These are phyloP conservation scores for Rhodotorula sp. DNA, from an alignment of 1,284 basidiomycete species.

Conservation along the genomic window DNA sequence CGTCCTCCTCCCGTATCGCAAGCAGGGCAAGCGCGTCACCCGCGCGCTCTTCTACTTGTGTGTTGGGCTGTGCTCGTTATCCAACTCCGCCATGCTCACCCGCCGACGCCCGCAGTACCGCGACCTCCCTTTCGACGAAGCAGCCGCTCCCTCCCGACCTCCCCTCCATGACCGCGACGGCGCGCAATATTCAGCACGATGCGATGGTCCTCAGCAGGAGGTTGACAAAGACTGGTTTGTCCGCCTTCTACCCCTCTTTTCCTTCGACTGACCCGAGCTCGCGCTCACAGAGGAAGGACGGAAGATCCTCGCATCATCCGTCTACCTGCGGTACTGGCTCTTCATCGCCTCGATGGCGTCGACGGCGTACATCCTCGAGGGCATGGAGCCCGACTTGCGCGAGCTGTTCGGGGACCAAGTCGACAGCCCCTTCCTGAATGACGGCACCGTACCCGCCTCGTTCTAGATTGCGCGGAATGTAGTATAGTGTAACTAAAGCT, in stretches of 20 bases:
- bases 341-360: conserved; percentile 39
- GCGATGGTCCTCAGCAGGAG: conserved; percentile 47
- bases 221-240: conserved; percentile 37
- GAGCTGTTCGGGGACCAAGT: conserved; percentile 47
- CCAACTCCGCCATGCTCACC: background rate
- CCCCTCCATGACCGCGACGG: conserved; percentile 38
- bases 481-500: background rate
- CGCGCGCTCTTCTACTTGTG: conserved; percentile 1
- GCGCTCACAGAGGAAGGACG: conserved; percentile 43
- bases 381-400: conserved; percentile 43
- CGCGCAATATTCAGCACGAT: conserved; percentile 48
- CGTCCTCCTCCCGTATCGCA: conserved; percentile 15
- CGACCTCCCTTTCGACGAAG: conserved; percentile 49
- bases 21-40: conserved; percentile 19
- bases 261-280: background rate
- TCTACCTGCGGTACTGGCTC: conserved; percentile 44
- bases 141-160: conserved; percentile 48
- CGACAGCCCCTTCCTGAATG: conserved; percentile 27
- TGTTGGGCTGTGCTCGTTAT: background rate
- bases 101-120: conserved; percentile 36
- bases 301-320: conserved; percentile 43
- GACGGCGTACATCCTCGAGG: conserved; percentile 23
- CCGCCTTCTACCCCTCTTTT: background rate
- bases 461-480: background rate
- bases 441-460: background rate